Evolutionary conservation across 495 filamentous ascomycete genomes (phyloP), one percentile per base, ranked within the genome.

Genomic region (Neurospora sp.): DNA sequence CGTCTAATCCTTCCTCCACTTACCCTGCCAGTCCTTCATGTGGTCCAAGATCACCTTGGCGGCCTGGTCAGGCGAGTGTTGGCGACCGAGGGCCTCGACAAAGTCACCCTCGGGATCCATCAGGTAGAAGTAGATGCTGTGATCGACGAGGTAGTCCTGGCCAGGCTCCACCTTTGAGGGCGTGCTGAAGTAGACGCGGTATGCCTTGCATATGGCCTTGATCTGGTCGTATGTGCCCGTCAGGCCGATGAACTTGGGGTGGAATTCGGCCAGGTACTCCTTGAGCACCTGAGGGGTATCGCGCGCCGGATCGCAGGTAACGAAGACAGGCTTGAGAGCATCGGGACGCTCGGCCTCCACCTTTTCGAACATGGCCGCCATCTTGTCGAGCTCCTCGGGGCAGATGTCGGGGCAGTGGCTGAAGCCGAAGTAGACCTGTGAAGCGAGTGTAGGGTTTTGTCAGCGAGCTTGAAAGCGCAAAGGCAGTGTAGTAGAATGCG

Each of bases 101-200:
- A 99, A 99, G 82, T 98, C 96, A 16, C 94, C 94, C 74, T 99
- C 96, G 59, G 96, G 96, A 83, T 98, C 94, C 96, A 99, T 99
- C 74, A 99, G 83, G 81, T 99, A 99, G 79, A 99, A 99, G 86
- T 99, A 99, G 75, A 99, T 98, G 79, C 93, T 97, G 84, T 99
- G 96, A 83, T 98, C 96, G 46, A 99, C 96, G 75, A 99, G 82
- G 83, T 99, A 99, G 81, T 99, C 96, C 85, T 97, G 92, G 10
- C 94, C 96, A 3, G 93, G 90, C 85, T 95, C 90, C 69, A 97
- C 92, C 74, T 94, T 86, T 75, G 85, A 84, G 75, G 96, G 96
- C 54, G 96, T 99, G 77, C 92, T 94, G 80, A 99, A 99, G 84
- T 99, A 99, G 42, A 99, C 96, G 31, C 96, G 88, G 81, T 99